Percentiles rank a stretch among this genome's conserved stretches.
Conservation (phyloP, 805 yeast species). For the Clavispora phyllophila region DNA sequence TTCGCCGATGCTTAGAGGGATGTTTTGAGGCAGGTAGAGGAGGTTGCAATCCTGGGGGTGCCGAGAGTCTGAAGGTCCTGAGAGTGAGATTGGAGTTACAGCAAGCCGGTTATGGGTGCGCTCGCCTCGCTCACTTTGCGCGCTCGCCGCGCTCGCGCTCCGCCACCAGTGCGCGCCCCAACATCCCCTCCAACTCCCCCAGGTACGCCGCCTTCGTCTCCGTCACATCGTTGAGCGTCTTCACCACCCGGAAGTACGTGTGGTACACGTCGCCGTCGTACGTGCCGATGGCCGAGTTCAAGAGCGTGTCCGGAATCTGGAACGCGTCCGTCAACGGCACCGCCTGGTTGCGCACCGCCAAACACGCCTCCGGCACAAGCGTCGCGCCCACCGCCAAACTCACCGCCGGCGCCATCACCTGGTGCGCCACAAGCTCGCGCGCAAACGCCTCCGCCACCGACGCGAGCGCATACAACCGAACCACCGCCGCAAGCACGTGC, state of each 20-base stretch:
- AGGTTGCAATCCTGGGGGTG: no score
- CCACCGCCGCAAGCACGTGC: slow-evolving; percentile 25
- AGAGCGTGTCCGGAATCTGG: slow-evolving; percentile 16
- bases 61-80: no score
- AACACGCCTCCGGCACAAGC: slow-evolving; percentile 11
- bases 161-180: slow-evolving; percentile 10
- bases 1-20: no score
- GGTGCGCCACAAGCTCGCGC: slow-evolving; percentile 33
- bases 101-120: no score
- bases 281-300: slow-evolving; percentile 16
- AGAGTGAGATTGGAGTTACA: no score
- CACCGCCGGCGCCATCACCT: slow-evolving; percentile 27
- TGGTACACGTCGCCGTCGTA: slow-evolving; percentile 18
- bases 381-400: slow-evolving; percentile 21
- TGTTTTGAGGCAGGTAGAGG: no score
- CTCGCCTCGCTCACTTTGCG: background rate
- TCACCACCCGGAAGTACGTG: slow-evolving; percentile 15
- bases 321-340: slow-evolving; percentile 17
- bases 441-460: slow-evolving; percentile 24
- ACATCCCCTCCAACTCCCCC: slow-evolving; percentile 16
- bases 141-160: slow-evolving; percentile 12
- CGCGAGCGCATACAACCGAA: slow-evolving; percentile 29
- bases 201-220: slow-evolving; percentile 17
- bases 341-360: slow-evolving; percentile 13
- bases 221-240: slow-evolving; percentile 13